These are phyloP conservation scores for Daedalea quercina DNA, from an alignment of 768 basidiomycete species.

Conservation along the genomic window DNA sequence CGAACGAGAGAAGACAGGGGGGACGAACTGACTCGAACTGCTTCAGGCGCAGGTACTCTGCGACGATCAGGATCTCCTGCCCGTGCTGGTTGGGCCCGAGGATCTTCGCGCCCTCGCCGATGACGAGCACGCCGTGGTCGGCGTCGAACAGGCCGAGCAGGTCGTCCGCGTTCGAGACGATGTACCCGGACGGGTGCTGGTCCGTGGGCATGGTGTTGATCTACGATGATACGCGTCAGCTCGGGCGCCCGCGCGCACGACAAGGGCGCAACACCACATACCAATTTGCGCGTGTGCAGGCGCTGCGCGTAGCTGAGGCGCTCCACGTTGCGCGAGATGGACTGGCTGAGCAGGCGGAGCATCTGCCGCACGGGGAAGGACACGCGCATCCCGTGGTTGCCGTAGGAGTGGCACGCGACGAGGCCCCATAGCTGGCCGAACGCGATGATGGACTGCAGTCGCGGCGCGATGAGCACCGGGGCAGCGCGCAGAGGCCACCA, in stretches of 20 bases:
- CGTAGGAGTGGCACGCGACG: conserved; percentile 74
- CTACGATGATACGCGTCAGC: conserved; percentile 25
- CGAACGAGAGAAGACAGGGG: no score
- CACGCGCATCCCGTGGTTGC: conserved; percentile 72
- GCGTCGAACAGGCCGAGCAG: conserved; percentile 73
- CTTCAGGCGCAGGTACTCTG: conserved; percentile 73
- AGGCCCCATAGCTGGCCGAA: conserved; percentile 80
- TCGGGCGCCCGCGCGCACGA: background rate
- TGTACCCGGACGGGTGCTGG: conserved; percentile 67
- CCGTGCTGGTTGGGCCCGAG: conserved; percentile 65
- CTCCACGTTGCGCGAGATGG: conserved; percentile 76
- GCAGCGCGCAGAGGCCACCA: background rate
- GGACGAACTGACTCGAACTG: conserved; percentile 63
- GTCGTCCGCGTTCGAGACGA: conserved; percentile 77
- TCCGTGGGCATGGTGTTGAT: conserved; percentile 66
- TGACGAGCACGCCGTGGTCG: conserved; percentile 64
- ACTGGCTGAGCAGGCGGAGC: conserved; percentile 71
- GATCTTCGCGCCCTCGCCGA: conserved; percentile 68
- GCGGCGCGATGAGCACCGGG: background rate
- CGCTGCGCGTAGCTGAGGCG: conserved; percentile 71
- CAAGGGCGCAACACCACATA: conserved; percentile 23
- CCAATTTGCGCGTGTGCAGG: conserved; percentile 70
- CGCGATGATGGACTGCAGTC: conserved; percentile 66
- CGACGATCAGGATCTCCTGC: conserved; percentile 72
- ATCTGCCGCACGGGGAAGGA: conserved; percentile 83